Evolutionary conservation across 23 red algal species (phyloP).

Genomic region (Agarophyton chilense): DNA sequence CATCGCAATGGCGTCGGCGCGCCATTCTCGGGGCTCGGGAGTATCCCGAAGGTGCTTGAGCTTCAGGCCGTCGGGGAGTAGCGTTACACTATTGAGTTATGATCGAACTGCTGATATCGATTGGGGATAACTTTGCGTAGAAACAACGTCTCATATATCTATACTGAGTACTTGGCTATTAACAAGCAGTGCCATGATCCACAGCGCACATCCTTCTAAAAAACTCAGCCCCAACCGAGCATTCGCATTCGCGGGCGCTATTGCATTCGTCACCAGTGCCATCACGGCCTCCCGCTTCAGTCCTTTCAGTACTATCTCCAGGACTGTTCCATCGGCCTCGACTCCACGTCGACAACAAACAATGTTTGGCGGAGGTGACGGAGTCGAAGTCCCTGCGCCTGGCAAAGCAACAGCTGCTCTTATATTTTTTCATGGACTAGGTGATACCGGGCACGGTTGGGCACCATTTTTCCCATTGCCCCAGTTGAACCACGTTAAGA

Average conservation of each 20-base stretch:
- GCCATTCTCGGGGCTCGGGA: too few relatives aligned
- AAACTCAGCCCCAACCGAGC: neutral
- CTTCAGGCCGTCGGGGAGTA: too few relatives aligned
- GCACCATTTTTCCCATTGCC: constrained; percentile 67
- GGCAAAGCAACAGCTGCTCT: constrained; percentile 43
- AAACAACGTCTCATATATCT: too few relatives aligned
- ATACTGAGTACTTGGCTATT: too few relatives aligned
- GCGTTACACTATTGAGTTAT: too few relatives aligned
- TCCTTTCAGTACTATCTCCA: neutral
- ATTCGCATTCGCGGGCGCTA: neutral
- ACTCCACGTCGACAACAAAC: neutral
- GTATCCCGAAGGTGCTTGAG: too few relatives aligned
- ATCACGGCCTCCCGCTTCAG: neutral
- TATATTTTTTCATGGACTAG: constrained; percentile 89
- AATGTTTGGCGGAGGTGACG: constrained; percentile 61
- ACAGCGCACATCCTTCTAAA: neutral
- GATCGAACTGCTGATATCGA: too few relatives aligned
- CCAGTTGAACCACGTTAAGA: constrained; percentile 22
- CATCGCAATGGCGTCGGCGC: too few relatives aligned
- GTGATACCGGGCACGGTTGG: constrained; percentile 90
- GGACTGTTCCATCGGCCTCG: neutral
- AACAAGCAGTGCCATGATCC: neutral
- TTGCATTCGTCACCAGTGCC: neutral
- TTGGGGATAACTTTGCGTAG: too few relatives aligned
- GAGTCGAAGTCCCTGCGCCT: constrained; percentile 35